A percentile compares a stretch with the other conserved stretches of the same genome.
Conservation (phyloP, 768 basidiomycete genomes). For the Lactifluus subvellereus region DNA sequence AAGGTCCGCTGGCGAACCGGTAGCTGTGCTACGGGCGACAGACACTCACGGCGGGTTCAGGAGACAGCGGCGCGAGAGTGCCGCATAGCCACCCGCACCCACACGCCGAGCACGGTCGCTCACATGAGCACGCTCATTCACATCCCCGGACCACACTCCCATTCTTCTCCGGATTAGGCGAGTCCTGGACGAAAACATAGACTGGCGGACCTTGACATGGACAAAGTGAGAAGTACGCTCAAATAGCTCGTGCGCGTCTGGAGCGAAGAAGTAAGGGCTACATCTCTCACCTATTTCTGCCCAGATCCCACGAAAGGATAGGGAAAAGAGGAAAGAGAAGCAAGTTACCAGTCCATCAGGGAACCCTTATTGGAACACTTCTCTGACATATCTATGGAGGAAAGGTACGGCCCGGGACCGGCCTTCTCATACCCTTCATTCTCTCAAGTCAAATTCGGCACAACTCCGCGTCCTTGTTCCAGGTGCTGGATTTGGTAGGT, state of each 20-base stretch:
- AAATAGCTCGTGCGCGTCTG: constrained; percentile 94
- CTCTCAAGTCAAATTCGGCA: constrained; percentile 30
- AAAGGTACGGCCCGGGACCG: constrained; percentile 45
- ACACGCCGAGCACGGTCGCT: constrained; percentile 30
- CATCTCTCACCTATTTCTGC: background rate
- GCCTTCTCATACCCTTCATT: background rate
- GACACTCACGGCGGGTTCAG: background rate
- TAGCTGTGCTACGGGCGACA: background rate
- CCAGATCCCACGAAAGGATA: constrained; percentile 29
- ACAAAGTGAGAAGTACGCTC: constrained; percentile 85
- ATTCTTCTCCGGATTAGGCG: constrained; percentile 20
- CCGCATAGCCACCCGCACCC: constrained; percentile 25
- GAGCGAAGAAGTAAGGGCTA: constrained; percentile 65
- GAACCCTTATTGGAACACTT: constrained; percentile 66
- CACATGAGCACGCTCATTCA: constrained; percentile 35
- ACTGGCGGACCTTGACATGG: constrained; percentile 73
- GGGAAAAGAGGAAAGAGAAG: constrained; percentile 72
- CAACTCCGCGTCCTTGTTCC: constrained; percentile 76
- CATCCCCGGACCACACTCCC: constrained; percentile 28
- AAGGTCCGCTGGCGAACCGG: constrained; percentile 5
- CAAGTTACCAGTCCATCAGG: constrained; percentile 77
- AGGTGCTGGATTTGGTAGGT: constrained; percentile 81
- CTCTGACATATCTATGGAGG: constrained; percentile 44
- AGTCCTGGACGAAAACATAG: constrained; percentile 33
- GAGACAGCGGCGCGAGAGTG: background rate